Base-by-base conservation (phyloP, 768 basidiomycete species). In the Suillus variegatus region DNA sequence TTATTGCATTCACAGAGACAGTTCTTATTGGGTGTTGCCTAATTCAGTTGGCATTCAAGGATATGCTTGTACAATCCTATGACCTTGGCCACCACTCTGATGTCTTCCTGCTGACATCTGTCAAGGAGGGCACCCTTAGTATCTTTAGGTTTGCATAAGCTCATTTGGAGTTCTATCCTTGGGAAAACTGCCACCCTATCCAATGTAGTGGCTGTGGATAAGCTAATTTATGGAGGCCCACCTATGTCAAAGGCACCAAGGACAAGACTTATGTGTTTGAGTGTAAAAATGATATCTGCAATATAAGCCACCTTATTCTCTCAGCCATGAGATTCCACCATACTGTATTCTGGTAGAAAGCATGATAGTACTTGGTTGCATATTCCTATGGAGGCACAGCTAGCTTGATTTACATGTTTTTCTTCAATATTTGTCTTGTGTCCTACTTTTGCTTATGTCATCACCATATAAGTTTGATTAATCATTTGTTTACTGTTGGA, bases 121-220 rank as follows among this genome's bases (percentile, higher is more conserved):
- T n/a, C n/a, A n/a, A n/a, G n/a, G n/a, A n/a, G n/a, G n/a, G n/a
- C n/a, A n/a, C 28, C n/a, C 46, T 60, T 2, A 32, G 0, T 25
- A 18, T 22, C 20, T n/a, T 18, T 43, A 60, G 43, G 36, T 63
- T 35, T 52, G 46, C 22, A 32, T 63, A n/a, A 51, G 32, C 18
- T 25, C n/a, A 63, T n/a, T 0, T 16, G 16, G 18, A 55, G 10
- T 3, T 28, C 18, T 12, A 18, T 20, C 55, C 63, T 41, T 57
- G 43, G 63, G 18, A 43, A 18, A 3, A 55, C n/a, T 6, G 6
- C 41, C 43, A 47, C 1, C 55, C 63, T 28, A 25, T 64, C 14
- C 55, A 64, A 25, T 64, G 55, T 5, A 38, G 52, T 40, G 28
- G 46, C 6, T 64, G 63, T 43, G 28, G 41, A 18, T n/a, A 10